These are phyloP conservation scores for Citrus cavaleriei DNA, from an alignment of 345 rosid species.

Conservation along the genomic window DNA sequence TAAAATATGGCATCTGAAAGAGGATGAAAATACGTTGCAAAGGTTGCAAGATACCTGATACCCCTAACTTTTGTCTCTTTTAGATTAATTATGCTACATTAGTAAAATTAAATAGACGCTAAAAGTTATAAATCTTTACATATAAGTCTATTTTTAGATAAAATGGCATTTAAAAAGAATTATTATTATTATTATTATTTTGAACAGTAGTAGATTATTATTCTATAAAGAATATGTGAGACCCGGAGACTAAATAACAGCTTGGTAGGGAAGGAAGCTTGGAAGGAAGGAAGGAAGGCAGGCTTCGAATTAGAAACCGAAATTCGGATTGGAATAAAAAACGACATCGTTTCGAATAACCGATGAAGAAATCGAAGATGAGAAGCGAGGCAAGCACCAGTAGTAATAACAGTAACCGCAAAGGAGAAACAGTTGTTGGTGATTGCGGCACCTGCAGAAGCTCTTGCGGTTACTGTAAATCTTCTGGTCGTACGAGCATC, in stretches of 20 bases:
- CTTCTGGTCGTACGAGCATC: slow-evolving; percentile 42
- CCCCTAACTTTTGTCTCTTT: too few species aligned
- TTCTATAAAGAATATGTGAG: neutral
- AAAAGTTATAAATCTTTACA: too few species aligned
- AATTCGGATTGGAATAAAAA: neutral
- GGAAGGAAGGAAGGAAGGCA: too few species aligned
- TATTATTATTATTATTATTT: neutral
- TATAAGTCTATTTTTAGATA: too few species aligned
- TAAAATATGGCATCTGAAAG: too few species aligned
- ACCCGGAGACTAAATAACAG: neutral
- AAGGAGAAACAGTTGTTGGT: slow-evolving; percentile 52
- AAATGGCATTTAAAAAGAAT: too few species aligned
- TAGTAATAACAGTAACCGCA: slow-evolving; percentile 24
- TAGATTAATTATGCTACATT: too few species aligned
- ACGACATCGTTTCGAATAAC: neutral
- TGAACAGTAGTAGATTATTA: neutral
- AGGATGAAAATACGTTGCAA: too few species aligned
- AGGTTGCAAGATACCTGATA: too few species aligned
- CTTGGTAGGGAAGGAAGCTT: neutral
- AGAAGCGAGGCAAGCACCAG: slow-evolving; percentile 73
- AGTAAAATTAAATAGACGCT: too few species aligned
- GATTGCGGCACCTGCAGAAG: slow-evolving; percentile 51
- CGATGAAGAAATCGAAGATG: slow-evolving; percentile 30
- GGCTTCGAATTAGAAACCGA: neutral
- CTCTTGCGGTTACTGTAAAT: slow-evolving; percentile 78